Percentiles rank a stretch among this genome's conserved stretches.
These are phyloP conservation scores for Fusarium torreyae DNA, from an alignment of 2,329 filamentous ascomycete species.

Conservation along the genomic window DNA sequence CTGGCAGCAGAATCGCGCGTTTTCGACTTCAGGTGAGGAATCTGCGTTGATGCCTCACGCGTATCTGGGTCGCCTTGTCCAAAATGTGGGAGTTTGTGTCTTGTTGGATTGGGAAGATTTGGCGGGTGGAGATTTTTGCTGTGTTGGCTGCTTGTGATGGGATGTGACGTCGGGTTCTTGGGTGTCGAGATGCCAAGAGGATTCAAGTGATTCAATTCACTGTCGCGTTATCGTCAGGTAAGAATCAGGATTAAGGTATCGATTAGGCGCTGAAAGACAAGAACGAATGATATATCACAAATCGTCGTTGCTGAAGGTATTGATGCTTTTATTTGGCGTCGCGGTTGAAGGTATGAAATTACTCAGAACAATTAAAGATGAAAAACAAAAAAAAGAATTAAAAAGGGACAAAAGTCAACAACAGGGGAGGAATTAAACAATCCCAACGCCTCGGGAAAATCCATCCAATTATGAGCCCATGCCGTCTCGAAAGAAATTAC, in stretches of 20 bases:
- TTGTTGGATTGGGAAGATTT: conserved; percentile 20
- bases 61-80: conserved; percentile 8
- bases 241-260: background rate
- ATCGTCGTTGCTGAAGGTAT: background rate
- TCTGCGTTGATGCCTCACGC: conserved; percentile 38
- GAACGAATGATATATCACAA: background rate
- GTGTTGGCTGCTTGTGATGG: conserved; percentile 14
- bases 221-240: conserved; percentile 4
- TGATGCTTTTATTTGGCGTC: background rate
- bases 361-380: conserved; percentile 3
- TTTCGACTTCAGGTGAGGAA: conserved; percentile 1
- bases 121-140: conserved; percentile 36
- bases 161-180: conserved; percentile 25
- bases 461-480: conserved; percentile 25
- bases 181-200: conserved; percentile 28
- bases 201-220: background rate
- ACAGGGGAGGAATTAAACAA: conserved; percentile 18
- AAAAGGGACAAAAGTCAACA: conserved; percentile 15
- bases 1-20: conserved; percentile 16
- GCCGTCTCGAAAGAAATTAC: conserved; percentile 21
- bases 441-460: conserved; percentile 5
- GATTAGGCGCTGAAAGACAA: background rate
- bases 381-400: conserved; percentile 9
- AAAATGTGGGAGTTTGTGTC: conserved; percentile 3
- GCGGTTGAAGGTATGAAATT: background rate